Base-by-base conservation (phyloP, 768 basidiomycete species). In the Calocera cornea region DNA sequence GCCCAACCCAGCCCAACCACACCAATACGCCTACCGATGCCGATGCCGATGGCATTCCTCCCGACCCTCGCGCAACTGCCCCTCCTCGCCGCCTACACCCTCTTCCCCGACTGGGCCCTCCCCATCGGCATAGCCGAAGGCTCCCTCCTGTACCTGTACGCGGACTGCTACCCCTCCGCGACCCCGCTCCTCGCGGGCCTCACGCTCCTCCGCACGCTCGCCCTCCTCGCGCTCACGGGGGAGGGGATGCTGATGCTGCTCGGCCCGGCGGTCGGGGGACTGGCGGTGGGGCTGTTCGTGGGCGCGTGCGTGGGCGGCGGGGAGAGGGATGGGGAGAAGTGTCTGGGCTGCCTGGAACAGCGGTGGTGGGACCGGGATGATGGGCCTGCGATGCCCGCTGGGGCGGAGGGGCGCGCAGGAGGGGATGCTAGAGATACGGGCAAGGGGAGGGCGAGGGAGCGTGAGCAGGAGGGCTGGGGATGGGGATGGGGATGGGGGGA, bases 341-440 rank as follows among this genome's bases (percentile, higher is more conserved):
- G 54, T 19, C 27, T 33, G 19, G 54, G 54, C 14, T 60, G 54
- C 22, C 31, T 60, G 54, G 27, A 10, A 2, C 44, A 64, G 41
- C 38, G 66, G 22, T 66, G 33, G 22, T 65, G 64, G 40, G 64
- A 36, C 22, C 11, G 49, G 49, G 24, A n/a, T 16, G 10, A 27
- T n/a, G n/a, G n/a, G n/a, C n/a, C n/a, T n/a, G n/a, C n/a, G n/a
- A n/a, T n/a, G n/a, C n/a, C n/a, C n/a, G n/a, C n/a, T n/a, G n/a
- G n/a, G n/a, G n/a, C n/a, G n/a, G n/a, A n/a, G n/a, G n/a, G n/a
- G n/a, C n/a, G n/a, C n/a, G n/a, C n/a, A n/a, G n/a, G n/a, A n/a
- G n/a, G n/a, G n/a, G n/a, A n/a, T n/a, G n/a, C n/a, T n/a, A 69
- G 66, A 24, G 68, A 65, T 65, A 36, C n/a, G 49, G 68, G 69